Evolutionary conservation across 257 asterid genomes (phyloP), one percentile per base, ranked within the genome.

Genomic region (Coffea canephora): DNA sequence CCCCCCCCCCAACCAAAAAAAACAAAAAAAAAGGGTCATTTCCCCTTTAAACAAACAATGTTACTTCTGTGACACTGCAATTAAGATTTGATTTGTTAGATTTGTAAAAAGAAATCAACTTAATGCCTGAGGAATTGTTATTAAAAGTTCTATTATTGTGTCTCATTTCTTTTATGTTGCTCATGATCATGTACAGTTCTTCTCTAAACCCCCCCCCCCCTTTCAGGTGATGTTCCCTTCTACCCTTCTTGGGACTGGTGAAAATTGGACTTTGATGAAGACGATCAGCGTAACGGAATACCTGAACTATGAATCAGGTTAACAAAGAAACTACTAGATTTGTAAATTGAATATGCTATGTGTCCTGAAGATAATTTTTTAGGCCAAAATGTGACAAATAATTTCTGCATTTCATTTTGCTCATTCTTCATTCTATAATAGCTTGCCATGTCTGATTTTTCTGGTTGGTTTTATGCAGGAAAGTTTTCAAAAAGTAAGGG

Each of bases 401-500:
- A 5, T 21, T 71, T n/a, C 57, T 77, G 27, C 45, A 13, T 50
- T 71, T n/a, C 75, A 14, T 69, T n/a, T 31, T 65, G 71, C 46
- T 64, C 2, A 19, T 21, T 62, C 45, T 66, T 49, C 5, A 19
- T 21, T 62, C 45, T 66, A 39, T 74, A 55, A 21, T 31, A 25
- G 14, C 46, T 67, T 74, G 78, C 55, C 71, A 70, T 64, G 49
- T 16, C 31, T 43, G 71, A 64, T 2, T 81, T 59, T 75, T 43
- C 61, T 23, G 72, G 75, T 49, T 71, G 3, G 71, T 64, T 61
- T 6, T 78, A 54, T 80, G 57, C 83, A 95, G 99, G 99, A 45
- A 95, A 95, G 83, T 95, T 95, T 86, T 95, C 99, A 43, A 93
- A 95, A 87, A 95, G 95, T 83, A 91, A 93, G 88, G 99, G 97